A percentile compares a stretch with the other conserved stretches of the same genome.
Conservation (phyloP, 768 basidiomycete genomes). For the Russula griseocarnosa region DNA sequence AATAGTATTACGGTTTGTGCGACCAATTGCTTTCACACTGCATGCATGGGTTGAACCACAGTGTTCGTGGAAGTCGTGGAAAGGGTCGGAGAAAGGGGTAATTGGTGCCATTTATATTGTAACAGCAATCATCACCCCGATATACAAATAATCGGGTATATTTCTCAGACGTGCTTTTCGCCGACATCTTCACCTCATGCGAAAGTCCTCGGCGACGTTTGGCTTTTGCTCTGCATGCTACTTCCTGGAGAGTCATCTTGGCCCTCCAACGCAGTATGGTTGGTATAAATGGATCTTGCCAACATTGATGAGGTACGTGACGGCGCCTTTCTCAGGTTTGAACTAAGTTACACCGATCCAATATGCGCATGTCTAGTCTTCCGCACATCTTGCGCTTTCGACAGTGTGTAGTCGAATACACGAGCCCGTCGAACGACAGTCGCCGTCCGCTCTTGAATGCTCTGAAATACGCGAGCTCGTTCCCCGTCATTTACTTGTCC, state of each 20-base stretch:
- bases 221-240: slow-evolving; percentile 86
- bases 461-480: slow-evolving; percentile 92
- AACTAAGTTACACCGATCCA: slow-evolving; percentile 9
- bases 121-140: no score
- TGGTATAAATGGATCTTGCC: slow-evolving; percentile 75
- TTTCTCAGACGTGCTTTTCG: slow-evolving; percentile 90
- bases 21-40: no score
- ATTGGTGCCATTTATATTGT: no score
- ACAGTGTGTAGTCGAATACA: slow-evolving; percentile 87
- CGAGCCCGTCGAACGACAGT: slow-evolving; percentile 54
- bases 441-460: slow-evolving; percentile 83
- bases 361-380: slow-evolving; percentile 49
- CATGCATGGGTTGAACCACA: no score
- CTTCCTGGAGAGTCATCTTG: slow-evolving; percentile 72
- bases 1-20: no score
- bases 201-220: slow-evolving; percentile 92
- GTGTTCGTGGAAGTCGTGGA: no score
- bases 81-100: no score
- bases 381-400: slow-evolving; percentile 90
- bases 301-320: slow-evolving; percentile 75
- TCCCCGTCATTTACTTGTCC: slow-evolving; percentile 93
- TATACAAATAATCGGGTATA: slow-evolving; percentile 59
- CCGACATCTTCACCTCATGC: slow-evolving; percentile 97
- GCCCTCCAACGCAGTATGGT: slow-evolving; percentile 57
- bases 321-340: not conserved